These are phyloP conservation scores for Auxenochlorella protothecoides DNA, from an alignment of 139 green algal species.

Conservation along the genomic window DNA sequence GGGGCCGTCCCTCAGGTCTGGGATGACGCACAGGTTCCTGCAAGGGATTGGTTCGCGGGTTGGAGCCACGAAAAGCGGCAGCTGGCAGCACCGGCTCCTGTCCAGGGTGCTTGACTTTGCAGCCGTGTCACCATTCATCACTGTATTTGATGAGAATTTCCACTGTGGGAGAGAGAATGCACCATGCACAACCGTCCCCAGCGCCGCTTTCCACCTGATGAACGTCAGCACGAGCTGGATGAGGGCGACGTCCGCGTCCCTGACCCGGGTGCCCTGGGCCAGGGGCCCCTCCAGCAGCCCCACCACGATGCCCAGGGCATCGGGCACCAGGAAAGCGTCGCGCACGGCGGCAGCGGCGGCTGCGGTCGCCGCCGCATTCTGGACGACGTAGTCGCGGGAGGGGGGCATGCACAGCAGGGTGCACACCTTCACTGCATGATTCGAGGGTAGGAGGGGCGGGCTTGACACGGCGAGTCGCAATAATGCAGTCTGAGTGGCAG, in stretches of 20 bases:
- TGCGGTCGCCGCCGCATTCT: background rate
- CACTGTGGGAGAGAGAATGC: no score
- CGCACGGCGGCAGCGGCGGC: slow-evolving; percentile 32
- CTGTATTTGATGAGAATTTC: no score
- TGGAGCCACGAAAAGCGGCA: no score
- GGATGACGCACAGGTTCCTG: slow-evolving; percentile 72
- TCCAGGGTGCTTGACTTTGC: no score
- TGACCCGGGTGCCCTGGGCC: slow-evolving; percentile 42
- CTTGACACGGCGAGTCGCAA: background rate
- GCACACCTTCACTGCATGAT: slow-evolving; percentile 78
- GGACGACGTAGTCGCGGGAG: slow-evolving; percentile 1
- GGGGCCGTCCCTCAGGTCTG: slow-evolving; percentile 16
- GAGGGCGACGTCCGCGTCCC: slow-evolving; percentile 41
- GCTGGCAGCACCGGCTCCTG: no score
- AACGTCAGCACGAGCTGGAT: slow-evolving; percentile 84
- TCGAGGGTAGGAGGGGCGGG: background rate
- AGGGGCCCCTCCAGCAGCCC: slow-evolving; percentile 60
- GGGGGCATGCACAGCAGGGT: slow-evolving; percentile 83
- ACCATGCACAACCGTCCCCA: no score
- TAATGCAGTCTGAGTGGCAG: no score
- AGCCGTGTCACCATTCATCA: no score
- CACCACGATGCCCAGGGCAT: slow-evolving; percentile 53
- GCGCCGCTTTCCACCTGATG: slow-evolving; percentile 22
- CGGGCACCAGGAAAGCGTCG: slow-evolving; percentile 47
- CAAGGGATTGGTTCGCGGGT: background rate